Conservation (phyloP, 2,329 filamentous ascomycete species). For the Proliferodiscus dingleyae region DNA sequence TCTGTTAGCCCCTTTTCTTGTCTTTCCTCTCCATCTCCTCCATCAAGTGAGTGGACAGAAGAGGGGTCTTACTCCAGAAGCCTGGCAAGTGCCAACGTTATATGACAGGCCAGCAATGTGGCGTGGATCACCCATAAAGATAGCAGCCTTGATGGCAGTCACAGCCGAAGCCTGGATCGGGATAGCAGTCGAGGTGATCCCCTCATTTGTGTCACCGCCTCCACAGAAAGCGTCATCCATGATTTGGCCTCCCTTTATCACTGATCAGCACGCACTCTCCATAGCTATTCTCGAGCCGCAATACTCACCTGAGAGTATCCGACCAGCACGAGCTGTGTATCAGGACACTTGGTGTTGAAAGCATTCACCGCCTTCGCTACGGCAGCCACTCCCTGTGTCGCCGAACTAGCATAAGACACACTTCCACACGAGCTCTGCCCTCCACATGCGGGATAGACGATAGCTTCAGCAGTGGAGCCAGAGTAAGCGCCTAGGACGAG, state of each 20-base stretch:
- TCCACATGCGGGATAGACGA: slow-evolving; percentile 58
- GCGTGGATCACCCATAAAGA: slow-evolving; percentile 61
- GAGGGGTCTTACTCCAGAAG: slow-evolving; percentile 50
- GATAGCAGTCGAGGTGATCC: slow-evolving; percentile 41
- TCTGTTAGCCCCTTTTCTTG: no score
- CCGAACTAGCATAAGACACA: slow-evolving; percentile 56
- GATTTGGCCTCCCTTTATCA: slow-evolving; percentile 60
- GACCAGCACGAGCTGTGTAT: slow-evolving; percentile 53
- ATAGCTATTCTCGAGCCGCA: no score
- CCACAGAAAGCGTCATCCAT: slow-evolving; percentile 59
- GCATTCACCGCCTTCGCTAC: slow-evolving; percentile 55
- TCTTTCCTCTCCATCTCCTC: no score
- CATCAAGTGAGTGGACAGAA: not conserved
- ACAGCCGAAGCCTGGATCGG: slow-evolving; percentile 43
- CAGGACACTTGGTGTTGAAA: slow-evolving; percentile 52
- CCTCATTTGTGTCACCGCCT: slow-evolving; percentile 44
- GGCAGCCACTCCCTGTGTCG: slow-evolving; percentile 50
- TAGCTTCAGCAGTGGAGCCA: slow-evolving; percentile 50
- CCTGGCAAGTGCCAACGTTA: slow-evolving; percentile 55
- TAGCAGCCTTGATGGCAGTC: slow-evolving; percentile 55
- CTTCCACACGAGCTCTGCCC: slow-evolving; percentile 54
- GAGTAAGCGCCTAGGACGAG: slow-evolving; percentile 43
- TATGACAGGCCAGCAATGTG: slow-evolving; percentile 51
- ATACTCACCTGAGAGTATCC: no score
- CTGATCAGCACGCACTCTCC: no score